Percentiles rank a stretch among this genome's conserved stretches.
These are phyloP conservation scores for Ceratocystis destructans DNA, from an alignment of 2,329 filamentous ascomycete genomes.

Conservation along the genomic window DNA sequence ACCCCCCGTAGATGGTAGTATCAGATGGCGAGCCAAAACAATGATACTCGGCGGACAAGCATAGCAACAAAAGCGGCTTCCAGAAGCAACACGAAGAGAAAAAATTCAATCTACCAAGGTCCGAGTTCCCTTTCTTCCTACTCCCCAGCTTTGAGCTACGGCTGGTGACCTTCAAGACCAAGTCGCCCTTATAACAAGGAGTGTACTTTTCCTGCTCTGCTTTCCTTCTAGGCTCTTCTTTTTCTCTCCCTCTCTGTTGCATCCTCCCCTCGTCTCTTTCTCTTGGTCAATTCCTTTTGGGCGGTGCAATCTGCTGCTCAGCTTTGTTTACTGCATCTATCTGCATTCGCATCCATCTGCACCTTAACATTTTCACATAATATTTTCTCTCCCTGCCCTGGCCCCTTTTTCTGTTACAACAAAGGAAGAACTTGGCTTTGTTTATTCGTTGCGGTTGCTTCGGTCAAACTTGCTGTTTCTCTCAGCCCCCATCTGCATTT, in stretches of 20 bases:
- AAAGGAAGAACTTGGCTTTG: neutral
- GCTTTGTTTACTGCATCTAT: neutral
- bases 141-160: neutral
- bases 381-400: neutral
- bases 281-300: neutral
- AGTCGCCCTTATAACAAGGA: neutral
- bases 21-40: too few relatives aligned
- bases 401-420: neutral
- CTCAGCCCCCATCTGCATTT: neutral
- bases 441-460: neutral
- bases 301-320: neutral
- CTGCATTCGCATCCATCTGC: neutral
- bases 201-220: neutral
- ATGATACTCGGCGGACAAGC: neutral
- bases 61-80: neutral
- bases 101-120: constrained; percentile 2
- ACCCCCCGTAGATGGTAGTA: neutral
- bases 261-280: neutral
- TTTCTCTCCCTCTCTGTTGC: neutral
- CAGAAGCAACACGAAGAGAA: neutral
- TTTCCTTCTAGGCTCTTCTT: neutral
- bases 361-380: neutral
- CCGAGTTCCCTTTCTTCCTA: constrained; percentile 4
- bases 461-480: neutral
- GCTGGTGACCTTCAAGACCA: neutral